Percentiles rank a stretch among this genome's conserved stretches.
Conservation (phyloP, 495 filamentous ascomycete genomes). For the Penicillium alfredii region DNA sequence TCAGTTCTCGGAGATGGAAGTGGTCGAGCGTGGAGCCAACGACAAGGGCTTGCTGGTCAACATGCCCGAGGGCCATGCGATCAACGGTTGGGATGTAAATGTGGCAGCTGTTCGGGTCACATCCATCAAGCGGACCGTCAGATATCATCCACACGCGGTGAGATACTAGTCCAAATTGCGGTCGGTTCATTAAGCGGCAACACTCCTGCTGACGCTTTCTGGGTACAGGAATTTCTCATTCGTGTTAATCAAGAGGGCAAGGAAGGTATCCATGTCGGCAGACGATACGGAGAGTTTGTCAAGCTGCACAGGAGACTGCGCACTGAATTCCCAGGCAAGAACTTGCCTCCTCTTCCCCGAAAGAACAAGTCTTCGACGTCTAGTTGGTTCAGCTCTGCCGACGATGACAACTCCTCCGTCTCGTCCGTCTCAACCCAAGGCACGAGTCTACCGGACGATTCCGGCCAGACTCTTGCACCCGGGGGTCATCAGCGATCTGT, state of each 20-base stretch:
- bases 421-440: conserved; percentile 69
- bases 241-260: conserved; percentile 69
- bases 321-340: conserved; percentile 84
- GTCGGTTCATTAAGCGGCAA: too few species aligned
- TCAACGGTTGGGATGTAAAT: conserved; percentile 97
- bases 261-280: conserved; percentile 67
- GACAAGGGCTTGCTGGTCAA: conserved; percentile 81
- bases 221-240: conserved; percentile 86
- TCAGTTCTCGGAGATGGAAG: conserved; percentile 91
- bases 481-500: conserved; percentile 28
- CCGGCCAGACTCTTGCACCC: conserved; percentile 22
- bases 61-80: conserved; percentile 80
- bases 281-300: conserved; percentile 84
- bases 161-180: conserved; percentile 26
- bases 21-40: conserved; percentile 87
- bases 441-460: conserved; percentile 29
- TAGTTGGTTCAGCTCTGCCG: conserved; percentile 46
- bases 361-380: conserved; percentile 79
- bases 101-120: conserved; percentile 82
- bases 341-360: conserved; percentile 76
- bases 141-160: conserved; percentile 90
- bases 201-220: conserved; percentile 16
- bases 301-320: conserved; percentile 72
- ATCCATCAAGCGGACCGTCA: conserved; percentile 75
- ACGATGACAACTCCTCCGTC: conserved; percentile 67